Percentiles rank a stretch among this genome's conserved stretches.
Conservation (phyloP, 768 basidiomycete genomes). For the Boletus tylopilopsis region DNA sequence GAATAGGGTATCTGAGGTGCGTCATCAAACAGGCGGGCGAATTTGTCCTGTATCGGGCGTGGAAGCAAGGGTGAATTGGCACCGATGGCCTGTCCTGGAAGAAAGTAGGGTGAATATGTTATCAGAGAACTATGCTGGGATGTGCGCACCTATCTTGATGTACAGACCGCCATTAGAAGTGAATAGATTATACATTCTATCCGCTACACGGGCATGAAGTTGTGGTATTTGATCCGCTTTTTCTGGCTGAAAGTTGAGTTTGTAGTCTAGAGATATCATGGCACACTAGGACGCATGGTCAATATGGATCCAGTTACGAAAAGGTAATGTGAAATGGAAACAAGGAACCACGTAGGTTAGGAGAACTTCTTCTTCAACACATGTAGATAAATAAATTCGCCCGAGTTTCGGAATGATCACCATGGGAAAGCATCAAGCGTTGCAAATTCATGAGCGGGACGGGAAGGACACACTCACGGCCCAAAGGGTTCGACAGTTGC, state of each 20-base stretch:
- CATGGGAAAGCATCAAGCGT: background rate
- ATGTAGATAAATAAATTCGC: too few relatives aligned
- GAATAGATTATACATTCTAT: constrained; percentile 71
- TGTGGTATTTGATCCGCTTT: constrained; percentile 71
- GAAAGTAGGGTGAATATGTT: background rate
- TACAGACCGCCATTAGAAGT: constrained; percentile 82
- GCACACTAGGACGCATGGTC: constrained; percentile 48
- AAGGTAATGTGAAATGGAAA: background rate
- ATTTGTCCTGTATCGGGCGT: constrained; percentile 75
- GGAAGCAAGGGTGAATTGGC: constrained; percentile 86
- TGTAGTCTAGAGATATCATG: constrained; percentile 76
- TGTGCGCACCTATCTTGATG: constrained; percentile 67
- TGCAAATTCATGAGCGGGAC: background rate
- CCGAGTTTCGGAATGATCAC: too few relatives aligned
- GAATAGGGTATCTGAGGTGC: constrained; percentile 82
- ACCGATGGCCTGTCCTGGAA: constrained; percentile 67
- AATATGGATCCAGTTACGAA: background rate
- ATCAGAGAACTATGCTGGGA: background rate
- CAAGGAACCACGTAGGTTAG: too few relatives aligned
- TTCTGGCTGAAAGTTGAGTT: constrained; percentile 77
- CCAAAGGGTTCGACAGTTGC: constrained; percentile 49
- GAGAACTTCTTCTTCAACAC: too few relatives aligned
- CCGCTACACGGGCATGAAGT: constrained; percentile 82
- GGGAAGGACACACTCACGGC: constrained; percentile 36
- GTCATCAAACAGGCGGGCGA: constrained; percentile 81